Base-by-base conservation (phyloP, 164 flowering plant species). In the Magnolia changhungtana region DNA sequence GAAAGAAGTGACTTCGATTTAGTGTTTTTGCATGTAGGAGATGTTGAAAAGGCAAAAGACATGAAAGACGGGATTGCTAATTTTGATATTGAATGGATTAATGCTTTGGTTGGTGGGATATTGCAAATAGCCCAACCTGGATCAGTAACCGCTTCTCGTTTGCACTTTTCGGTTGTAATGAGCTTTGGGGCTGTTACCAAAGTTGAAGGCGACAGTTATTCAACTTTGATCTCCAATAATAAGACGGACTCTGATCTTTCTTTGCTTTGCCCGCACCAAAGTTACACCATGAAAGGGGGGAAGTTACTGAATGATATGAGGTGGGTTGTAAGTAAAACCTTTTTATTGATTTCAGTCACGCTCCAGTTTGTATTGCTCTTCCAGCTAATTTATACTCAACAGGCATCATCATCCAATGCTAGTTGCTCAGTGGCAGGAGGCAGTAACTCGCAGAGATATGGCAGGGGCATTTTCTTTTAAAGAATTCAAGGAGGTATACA, bases 361-460 rank as follows among this genome's bases (percentile, higher is more conserved):
- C 16, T 78, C 37, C 50, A 21, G 6, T 64, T 51, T 66, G 45
- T 45, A 16, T 72, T 37, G 61, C 23, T 19, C 11, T 49, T 74
- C 75, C 24, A 29, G 58, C 58, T 45, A 10, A 74, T 64, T 75
- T 37, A 8, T 75, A 58, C 11, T 20, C 18, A 20, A 73, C 91
- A 96, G 99, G 90, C 86, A 91, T 74, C 81, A 89, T 76, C 86
- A 81, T 72, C 99, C 99, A 5, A 90, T 96, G 91, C 75, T 95
- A 67, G 69, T 90, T 27, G 88, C 95, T 72, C 98, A 95, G 67
- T 89, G 90, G 91, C 98, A 93, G 82, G 84, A 90, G 76, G 98
- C 88, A 64, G 98, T 94, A 11, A 96, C 98, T 61, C 94, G 99
- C 78, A 91, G 80, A 77, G 99, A 96, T 83, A 80, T 55, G 82